Evolutionary conservation across 805 yeast genomes (phyloP), one percentile per base, ranked within the genome.

Genomic region (Priceomyces haplophilus): DNA sequence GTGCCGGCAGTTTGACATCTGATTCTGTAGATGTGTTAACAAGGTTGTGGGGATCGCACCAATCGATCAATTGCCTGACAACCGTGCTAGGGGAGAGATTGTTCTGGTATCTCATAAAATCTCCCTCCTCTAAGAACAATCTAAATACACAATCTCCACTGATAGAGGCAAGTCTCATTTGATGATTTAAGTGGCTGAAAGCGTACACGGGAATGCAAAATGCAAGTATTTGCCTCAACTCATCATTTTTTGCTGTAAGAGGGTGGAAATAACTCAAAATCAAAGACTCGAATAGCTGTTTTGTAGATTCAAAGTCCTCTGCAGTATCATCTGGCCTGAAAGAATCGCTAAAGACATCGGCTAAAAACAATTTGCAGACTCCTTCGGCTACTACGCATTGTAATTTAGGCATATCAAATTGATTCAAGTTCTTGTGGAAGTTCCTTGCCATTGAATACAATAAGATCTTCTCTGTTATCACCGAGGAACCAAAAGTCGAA

Each of bases 181-280:
- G 97, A 58, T 89, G 95, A 13, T 66, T 65, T 0, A 72, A 67
- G 53, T 83, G 89, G 25, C 95, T 85, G 55, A 80, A 85, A 30
- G 93, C 82, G 59, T 86, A 88, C 0, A 86, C 95, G 0, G 97
- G 97, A 13, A 90, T 72, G 58, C 96, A 89, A 55, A 87, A 90
- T 7, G 93, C 79, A 45, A 90, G 75, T 0, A 86, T 85, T 60
- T 90, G 97, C 37, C 82, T 72, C 47, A 90, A 67, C 12, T 81
- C 78, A 43, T 78, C 83, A 52, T 88, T 88, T 4, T 69, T 63
- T 4, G 77, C 62, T 41, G 83, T 82, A 3, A 67, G 61, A 0
- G 93, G 89, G 41, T 84, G 81, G 64, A 87, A 90, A 55, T 88
- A 91, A 0, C 85, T 75, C 41, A 86, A 61, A 3, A 89, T 64